Base-by-base conservation (phyloP, 441 rosid genomes). In the Adansonia grandidieri region DNA sequence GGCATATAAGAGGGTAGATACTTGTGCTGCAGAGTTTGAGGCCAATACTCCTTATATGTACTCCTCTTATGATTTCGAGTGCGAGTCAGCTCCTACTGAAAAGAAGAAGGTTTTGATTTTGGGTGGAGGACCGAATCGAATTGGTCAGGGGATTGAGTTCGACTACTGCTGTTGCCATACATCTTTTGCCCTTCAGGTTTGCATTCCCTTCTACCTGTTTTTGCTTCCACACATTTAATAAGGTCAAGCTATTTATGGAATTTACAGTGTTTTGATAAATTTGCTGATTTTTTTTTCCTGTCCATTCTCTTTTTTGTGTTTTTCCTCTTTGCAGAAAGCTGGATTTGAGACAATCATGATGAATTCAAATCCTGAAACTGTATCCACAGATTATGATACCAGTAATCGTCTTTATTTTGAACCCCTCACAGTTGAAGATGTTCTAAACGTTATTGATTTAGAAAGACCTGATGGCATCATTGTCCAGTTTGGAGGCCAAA, bases 131-230 rank as follows among this genome's bases (percentile, higher is more conserved):
- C 99, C 98, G 17, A 96, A 96, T 84, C 92, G 98, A 79, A 94
- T 96, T 76, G 98, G 97, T 28, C 99, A 94, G 83, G 99, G 98
- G 66, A 96, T 96, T 79, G 99, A 96, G 79, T 96, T 96, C 79
- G 99, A 96, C 82, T 96, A 96, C 87, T 96, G 99, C 76, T 96
- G 99, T 81, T 96, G 99, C 86, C 99, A 96, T 82, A 84, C 99
- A 13, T 96, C 99, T 37, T 96, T 90, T 75, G 91, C 98, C 48
- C 93, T 96, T 80, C 98, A 94, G 99, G 99, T 96, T 63, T 79
- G 89, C 81, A 24, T 77, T 77, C 24, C 32, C n/a, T 70, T 72
- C 17, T 20, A 40, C 78, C 44, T 9, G 45, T 60, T n/a, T 74
- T 15, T 45, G 60, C 70, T 47, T 45, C n/a, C 28, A 56, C 22